Base-by-base conservation (phyloP, 345 rosid genomes). In the Corchorus capsularis region DNA sequence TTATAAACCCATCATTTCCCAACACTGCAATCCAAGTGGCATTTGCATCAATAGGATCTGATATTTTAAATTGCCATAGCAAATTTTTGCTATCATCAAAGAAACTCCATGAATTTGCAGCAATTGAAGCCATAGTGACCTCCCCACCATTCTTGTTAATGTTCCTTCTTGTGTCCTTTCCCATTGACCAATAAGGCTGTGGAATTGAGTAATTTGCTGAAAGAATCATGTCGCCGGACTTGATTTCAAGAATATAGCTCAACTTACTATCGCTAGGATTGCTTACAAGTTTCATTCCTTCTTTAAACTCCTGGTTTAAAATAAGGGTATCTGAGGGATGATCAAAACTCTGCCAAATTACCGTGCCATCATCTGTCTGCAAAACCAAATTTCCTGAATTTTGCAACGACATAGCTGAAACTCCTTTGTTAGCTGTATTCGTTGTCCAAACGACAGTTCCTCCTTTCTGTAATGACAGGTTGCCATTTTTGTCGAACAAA, bases 101-200 rank as follows among this genome's bases (percentile, higher is more conserved):
- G 78, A 96, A 88, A 49, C 82, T 83, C 99, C 99, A 96, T 4
- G 99, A 91, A 78, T 89, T 96, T 13, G 75, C 88, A 39, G 69
- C 43, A 8, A 92, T 61, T 13, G 93, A 80, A 32, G 98, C 91
- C 8, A 35, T 68, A 56, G 79, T 74, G 55, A 88, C 88, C 17
- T 46, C 66, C 14, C 89, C 89, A 2, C 92, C 91, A 1, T 12
- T 81, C 73, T 82, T 77, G 76, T 93, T 81, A 57, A 83, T 78
- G 72, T 76, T 85, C 37, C 4, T 89, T 13, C 81, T 70, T 2
- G 47, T 75, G 0, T 92, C 98, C 8, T 63, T 87, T 53, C 77
- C 70, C 84, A 92, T 82, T 6, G 98, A 89, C 98, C 99, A 96
- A 78, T 96, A 96, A 1, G 89, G 84, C 79, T 96, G 97, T 8